A percentile compares a stretch with the other conserved stretches of the same genome.
Conservation (phyloP, 169 alveolate genomes). For the Amoebophrya sp. region DNA sequence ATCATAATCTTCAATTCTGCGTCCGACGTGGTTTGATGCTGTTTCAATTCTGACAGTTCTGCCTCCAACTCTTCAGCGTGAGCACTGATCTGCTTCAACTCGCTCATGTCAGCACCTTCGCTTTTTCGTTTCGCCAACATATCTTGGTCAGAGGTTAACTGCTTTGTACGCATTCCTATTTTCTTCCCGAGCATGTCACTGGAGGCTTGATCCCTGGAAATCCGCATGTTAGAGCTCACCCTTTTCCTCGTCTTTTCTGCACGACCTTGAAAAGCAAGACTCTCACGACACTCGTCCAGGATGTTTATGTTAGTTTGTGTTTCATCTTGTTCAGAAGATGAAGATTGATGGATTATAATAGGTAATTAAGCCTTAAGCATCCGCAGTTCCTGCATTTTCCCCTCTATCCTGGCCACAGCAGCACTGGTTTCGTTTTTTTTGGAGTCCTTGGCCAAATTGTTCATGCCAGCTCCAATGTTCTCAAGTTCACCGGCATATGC, state of each 20-base stretch:
- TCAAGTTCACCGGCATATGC: background rate
- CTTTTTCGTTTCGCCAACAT: background rate
- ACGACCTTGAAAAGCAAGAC: too few relatives aligned
- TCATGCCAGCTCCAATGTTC: background rate
- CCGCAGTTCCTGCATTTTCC: background rate
- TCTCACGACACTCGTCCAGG: too few relatives aligned
- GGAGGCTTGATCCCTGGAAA: background rate
- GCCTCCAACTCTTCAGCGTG: background rate
- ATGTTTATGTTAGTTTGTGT: too few relatives aligned
- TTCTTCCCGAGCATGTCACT: background rate
- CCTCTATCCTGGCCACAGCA: background rate
- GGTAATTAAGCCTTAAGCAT: too few relatives aligned
- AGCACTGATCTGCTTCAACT: background rate
- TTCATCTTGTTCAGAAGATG: too few relatives aligned
- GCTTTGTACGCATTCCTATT: background rate
- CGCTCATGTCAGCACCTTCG: background rate
- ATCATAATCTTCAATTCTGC: too few relatives aligned
- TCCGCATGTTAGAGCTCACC: too few relatives aligned
- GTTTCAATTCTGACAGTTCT: background rate
- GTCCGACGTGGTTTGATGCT: background rate
- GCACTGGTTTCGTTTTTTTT: background rate
- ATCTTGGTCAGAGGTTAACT: background rate
- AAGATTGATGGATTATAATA: too few relatives aligned
- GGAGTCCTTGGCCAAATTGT: background rate
- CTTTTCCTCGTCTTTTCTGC: too few relatives aligned